A percentile compares a stretch with the other conserved stretches of the same genome.
These are phyloP conservation scores for Nothophaeocryptopus gaeumannii DNA, from an alignment of 2,329 filamentous ascomycete genomes.

Conservation along the genomic window DNA sequence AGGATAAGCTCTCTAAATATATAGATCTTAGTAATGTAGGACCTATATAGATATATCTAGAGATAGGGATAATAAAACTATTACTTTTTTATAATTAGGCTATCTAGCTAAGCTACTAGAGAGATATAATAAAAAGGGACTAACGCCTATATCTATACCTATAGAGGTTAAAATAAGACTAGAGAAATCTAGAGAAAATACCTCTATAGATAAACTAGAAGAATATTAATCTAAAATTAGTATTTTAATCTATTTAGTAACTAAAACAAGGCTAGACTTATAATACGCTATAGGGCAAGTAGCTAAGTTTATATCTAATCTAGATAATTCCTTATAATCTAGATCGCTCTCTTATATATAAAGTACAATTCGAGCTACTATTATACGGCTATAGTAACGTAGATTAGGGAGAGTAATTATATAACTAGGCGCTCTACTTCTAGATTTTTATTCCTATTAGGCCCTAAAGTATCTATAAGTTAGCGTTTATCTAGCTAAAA, in stretches of 20 bases:
- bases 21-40: conserved; percentile 9
- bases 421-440: conserved; percentile 2
- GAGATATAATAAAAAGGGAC: conserved; percentile 11
- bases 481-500: conserved; percentile 1
- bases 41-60: conserved; percentile 7
- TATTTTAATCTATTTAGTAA: conserved; percentile 5
- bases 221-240: conserved; percentile 4
- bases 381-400: neutral
- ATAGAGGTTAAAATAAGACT: conserved; percentile 4
- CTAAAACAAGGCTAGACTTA: conserved; percentile 2
- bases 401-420: conserved; percentile 9
- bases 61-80: conserved; percentile 6
- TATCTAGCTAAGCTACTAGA: conserved; percentile 10
- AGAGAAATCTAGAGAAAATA: conserved; percentile 7
- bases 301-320: conserved; percentile 8
- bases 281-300: conserved; percentile 1
- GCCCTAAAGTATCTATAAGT: neutral
- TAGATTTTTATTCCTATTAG: conserved; percentile 3
- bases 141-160: conserved; percentile 9
- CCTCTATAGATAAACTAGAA: conserved; percentile 4
- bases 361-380: neutral
- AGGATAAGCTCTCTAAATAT: conserved; percentile 8
- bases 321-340: neutral
- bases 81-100: conserved; percentile 3
- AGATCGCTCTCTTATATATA: conserved; percentile 5